Base-by-base conservation (phyloP, 2,329 filamentous ascomycete species). In the Chlorencoelia australis region DNA sequence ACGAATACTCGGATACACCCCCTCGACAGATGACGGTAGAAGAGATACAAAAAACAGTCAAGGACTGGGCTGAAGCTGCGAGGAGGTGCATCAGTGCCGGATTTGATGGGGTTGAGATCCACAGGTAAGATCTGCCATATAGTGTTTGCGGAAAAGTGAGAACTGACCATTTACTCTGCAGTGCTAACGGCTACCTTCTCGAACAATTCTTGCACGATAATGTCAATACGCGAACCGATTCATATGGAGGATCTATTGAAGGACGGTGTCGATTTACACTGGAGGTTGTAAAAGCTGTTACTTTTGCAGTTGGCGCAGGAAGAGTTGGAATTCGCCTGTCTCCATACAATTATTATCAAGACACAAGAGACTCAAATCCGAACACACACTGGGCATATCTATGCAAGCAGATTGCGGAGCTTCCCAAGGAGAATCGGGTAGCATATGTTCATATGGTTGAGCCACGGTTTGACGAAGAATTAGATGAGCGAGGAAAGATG, bases 301-400 rank as follows among this genome's bases (percentile, higher is more conserved):
- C n/a, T n/a, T n/a, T n/a, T n/a, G n/a, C n/a, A n/a, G n/a, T n/a
- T n/a, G n/a, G n/a, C n/a, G n/a, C n/a, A n/a, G n/a, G n/a, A n/a
- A n/a, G n/a, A n/a, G n/a, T n/a, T n/a, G n/a, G n/a, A n/a, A n/a
- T n/a, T n/a, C n/a, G n/a, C n/a, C n/a, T 73, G n/a, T 71, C 65
- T 2, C 78, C 78, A 0, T 81, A 68, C 60, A 69, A 66, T 33
- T 59, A 60, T 0, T 81, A 74, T 57, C 72, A 80, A 43, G 68
- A 67, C 25, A 76, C 81, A 72, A 56, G 60, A 14, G 59, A 66
- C 5, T 62, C 65, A 40, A 60, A 72, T 25, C 43, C 43, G 7
- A 46, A 43, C 16, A 21, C 21, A 11, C 43, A 46, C 16, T 48
- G 41, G 41, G 42, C 41, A 20, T 48, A 46, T 16, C 37, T 46